Base-by-base conservation (phyloP, 176 grass and related monocot genomes). In the Secale cereale region DNA sequence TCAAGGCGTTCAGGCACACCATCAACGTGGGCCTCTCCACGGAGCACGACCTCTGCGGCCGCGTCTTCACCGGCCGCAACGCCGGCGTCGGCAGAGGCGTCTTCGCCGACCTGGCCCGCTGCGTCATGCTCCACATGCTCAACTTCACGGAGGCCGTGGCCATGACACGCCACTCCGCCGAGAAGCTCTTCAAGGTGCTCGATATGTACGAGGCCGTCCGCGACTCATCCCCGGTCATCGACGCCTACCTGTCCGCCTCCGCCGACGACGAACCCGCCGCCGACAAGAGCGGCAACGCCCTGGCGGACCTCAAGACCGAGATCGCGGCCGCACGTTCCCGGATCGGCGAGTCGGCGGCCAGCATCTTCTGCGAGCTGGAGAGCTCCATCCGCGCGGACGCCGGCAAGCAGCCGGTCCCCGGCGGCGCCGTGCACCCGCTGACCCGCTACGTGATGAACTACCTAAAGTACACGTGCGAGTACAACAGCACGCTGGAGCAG, bases 391-490 rank as follows among this genome's bases (percentile, higher is more conserved):
- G 91, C 22, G 84, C 86, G 19, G 97, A 99, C 81, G 68, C 43
- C 8, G 79, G 60, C 7, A 99, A 86, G 88, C 91, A 84, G 56
- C 83, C 90, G 1, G 90, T 97, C 8, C 97, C 94, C 0, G 88
- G 97, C 50, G 97, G 94, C 16, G 94, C 92, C 27, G 92, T 99
- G 46, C 97, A 99, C 62, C 97, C 94, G 14, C 90, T 99, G n/a
- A 97, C 94, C 36, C 91, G 97, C 40, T 94, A 96, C 83, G 97
- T 97, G 16, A 94, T 99, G 94, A 99, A 97, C 86, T 99, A 99
- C 77, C 88, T 99, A 75, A 92, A 94, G 92, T 91, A 86, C 84
- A 89, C 86, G 15, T 99, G 94, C 74, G 97, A 77, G 23, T 99
- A 91, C 94, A 96, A 80, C 92, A 85, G 39, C 81, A 96, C 97